A percentile compares a stretch with the other conserved stretches of the same genome.
Evolutionary conservation across 768 basidiomycete species (phyloP).

Genomic region (Termitomyces sp.): DNA sequence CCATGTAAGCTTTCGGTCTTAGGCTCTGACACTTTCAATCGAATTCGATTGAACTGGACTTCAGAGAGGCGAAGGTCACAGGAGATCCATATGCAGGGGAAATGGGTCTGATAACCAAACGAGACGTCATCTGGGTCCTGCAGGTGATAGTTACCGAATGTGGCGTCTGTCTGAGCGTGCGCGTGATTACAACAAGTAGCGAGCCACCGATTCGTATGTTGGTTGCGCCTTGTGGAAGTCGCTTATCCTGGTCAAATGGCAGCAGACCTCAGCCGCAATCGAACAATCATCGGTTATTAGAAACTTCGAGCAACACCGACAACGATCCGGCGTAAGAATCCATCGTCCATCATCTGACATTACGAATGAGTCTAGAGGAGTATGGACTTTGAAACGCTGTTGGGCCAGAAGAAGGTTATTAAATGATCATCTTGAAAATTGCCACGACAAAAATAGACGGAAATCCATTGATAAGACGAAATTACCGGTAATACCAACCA

Average conservation of each 20-base stretch:
- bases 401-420: too few species aligned
- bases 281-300: not conserved
- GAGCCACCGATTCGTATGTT: not conserved
- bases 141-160: not conserved
- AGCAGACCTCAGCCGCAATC: not conserved
- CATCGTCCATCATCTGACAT: too few species aligned
- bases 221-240: not conserved
- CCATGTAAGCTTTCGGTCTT: not conserved
- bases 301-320: not conserved
- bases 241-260: not conserved
- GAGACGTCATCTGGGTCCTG: not conserved
- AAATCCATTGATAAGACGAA: too few species aligned
- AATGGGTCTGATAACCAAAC: not conserved
- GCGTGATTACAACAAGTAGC: not conserved
- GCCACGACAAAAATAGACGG: too few species aligned
- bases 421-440: too few species aligned
- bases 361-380: not conserved
- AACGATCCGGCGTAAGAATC: not conserved
- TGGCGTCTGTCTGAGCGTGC: not conserved
- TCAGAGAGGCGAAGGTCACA: not conserved
- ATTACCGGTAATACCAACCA: too few species aligned
- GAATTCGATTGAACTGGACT: not conserved
- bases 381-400: too few species aligned
- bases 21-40: not conserved
- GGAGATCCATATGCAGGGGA: not conserved